These are phyloP conservation scores for Puccinia triticina DNA, from an alignment of 1,284 basidiomycete species.

Conservation along the genomic window DNA sequence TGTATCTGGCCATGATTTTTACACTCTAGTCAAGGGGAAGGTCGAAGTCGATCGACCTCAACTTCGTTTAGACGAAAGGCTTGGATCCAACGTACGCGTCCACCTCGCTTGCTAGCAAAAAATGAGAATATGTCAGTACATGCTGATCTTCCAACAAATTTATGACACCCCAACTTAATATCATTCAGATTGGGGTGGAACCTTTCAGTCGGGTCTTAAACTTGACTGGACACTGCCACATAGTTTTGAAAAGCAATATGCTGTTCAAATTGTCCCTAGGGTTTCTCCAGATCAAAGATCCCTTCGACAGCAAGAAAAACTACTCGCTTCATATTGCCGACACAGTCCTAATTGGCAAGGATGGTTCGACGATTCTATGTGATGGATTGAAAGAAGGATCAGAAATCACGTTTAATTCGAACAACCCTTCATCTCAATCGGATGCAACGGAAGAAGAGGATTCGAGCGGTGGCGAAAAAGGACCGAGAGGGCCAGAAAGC, in stretches of 20 bases:
- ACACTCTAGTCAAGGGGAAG: constrained; percentile 72
- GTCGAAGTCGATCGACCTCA: constrained; percentile 77
- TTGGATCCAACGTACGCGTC: constrained; percentile 79
- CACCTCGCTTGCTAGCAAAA: background rate
- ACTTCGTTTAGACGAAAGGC: constrained; percentile 80
- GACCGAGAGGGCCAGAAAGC: too few relatives aligned
- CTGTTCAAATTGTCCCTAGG: constrained; percentile 82
- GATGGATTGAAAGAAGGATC: constrained; percentile 79
- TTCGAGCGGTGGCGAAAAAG: too few relatives aligned
- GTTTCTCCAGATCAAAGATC: constrained; percentile 77
- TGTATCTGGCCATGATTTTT: constrained; percentile 74
- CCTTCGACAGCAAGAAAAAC: constrained; percentile 70
- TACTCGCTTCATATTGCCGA: constrained; percentile 87
- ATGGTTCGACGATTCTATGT: constrained; percentile 74
- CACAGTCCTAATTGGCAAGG: constrained; percentile 76
- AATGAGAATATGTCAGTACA: background rate
- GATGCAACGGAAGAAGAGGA: too few relatives aligned
- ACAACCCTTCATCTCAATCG: too few relatives aligned
- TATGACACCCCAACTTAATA: background rate
- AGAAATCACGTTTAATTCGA: constrained; percentile 87
- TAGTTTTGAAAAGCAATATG: constrained; percentile 77
- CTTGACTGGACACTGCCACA: constrained; percentile 76
- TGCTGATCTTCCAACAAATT: background rate
- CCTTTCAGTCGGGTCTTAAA: constrained; percentile 87
- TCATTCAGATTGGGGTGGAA: constrained; percentile 66